Base-by-base conservation (phyloP, 176 grass and related monocot genomes). In the Zoysia japonica region DNA sequence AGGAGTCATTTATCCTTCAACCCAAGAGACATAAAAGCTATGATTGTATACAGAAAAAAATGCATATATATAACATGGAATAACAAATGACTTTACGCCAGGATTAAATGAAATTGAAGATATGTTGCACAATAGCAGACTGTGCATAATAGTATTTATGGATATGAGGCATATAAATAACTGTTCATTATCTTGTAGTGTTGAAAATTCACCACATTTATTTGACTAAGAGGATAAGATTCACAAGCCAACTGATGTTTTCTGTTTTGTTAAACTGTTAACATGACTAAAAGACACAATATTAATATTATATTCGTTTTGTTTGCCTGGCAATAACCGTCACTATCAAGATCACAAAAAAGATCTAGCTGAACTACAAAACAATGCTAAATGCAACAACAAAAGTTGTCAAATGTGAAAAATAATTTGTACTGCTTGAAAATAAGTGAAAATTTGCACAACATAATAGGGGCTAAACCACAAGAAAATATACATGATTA, bases 1-100 rank as follows among this genome's bases (percentile, higher is more conserved):
- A 83, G 9, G 89, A 92, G 47, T 98, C 95, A 83, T 84, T 77
- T 87, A 98, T 87, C 89, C 95, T 98, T 72, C 75, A 87, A 56
- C 51, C 68, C 62, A 85, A 79, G 45, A 70, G 7, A 37, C 45
- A 52, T 20, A 48, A 61, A 61, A 60, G 44, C n/a, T 82, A 68
- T 88, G 68, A 83, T 36, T 45, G 47, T 44, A 55, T 19, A 52
- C 42, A n/a, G 5, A 9, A 10, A 62, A 62, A 41, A 19, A 80
- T 28, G 28, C 28, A 28, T 28, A 28, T 28, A 28, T 28, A 62
- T 61, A 71, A 63, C 19, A 75, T 20, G 53, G 64, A 15, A 82
- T 57, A 74, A 48, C 1, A 77, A 49, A 39, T 36, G 4, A 75
- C 39, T 68, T 43, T 42, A 48, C 28, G 47, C 11, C 41, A 15